Evolutionary conservation across 2,329 filamentous ascomycete species (phyloP), one percentile per base, ranked within the genome.

Genomic region (Fusarium subglutinans): DNA sequence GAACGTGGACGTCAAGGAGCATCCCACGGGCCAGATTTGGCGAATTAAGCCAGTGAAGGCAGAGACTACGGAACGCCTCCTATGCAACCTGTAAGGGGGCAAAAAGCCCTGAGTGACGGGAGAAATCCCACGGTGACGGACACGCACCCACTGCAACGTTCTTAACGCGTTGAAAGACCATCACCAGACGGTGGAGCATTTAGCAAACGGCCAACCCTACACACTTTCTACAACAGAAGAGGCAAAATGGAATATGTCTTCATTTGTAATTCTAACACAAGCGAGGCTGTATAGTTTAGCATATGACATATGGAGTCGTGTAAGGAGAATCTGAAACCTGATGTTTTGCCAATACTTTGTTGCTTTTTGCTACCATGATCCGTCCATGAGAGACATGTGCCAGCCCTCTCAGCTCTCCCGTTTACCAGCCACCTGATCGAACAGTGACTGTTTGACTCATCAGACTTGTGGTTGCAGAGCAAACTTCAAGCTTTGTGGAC

Each of bases 31-130:
- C 48, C 48, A 62, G 33, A 57, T 47, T 62, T 53, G 50, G 54
- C 51, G 41, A 70, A 44, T 38, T 53, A 56, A 48, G 35, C 24
- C 63, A 64, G 45, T 67, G 63, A 68, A 69, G 26, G 60, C 68
- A 61, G 56, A 56, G 30, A 47, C 63, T 50, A 28, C 40, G 63
- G 44, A 33, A 70, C 70, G 70, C 41, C 62, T 70, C 53, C 50
- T 54, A 74, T 76, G 77, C 76, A 78, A 66, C 64, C 76, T 78
- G 74, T 72, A 77, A 78, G 75, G 77, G 77, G 65, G 70, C 68
- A 67, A 26, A 26, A 33, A 57, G 56, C 33, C 62, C 65, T 66
- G 57, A 60, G 57, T 70, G 55, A 58, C 51, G 50, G 61, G 60
- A 57, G 40, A 65, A 60, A 69, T 48, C 50, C 64, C 51, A 58